These are phyloP conservation scores for Clonostachys rosea DNA, from an alignment of 2,329 filamentous ascomycete genomes.

Conservation along the genomic window DNA sequence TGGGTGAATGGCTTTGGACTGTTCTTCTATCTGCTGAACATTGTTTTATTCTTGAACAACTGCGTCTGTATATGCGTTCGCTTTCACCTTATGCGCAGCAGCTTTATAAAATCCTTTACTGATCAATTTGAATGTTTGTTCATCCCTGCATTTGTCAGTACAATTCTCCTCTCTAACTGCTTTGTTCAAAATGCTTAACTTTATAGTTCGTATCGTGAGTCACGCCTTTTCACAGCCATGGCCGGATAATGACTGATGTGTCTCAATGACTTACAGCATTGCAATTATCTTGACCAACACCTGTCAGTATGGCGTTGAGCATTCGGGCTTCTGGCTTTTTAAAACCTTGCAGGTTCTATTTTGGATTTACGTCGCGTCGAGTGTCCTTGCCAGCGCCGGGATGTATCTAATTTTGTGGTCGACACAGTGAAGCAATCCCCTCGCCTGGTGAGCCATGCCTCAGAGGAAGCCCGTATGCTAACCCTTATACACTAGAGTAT, in stretches of 20 bases:
- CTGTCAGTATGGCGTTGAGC: slow-evolving; percentile 68
- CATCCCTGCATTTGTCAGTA: slow-evolving; percentile 59
- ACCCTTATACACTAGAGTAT: slow-evolving; percentile 27
- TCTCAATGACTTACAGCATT: slow-evolving; percentile 47
- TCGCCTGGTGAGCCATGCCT: not conserved
- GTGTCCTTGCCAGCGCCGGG: slow-evolving; percentile 61
- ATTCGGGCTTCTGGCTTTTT: slow-evolving; percentile 58
- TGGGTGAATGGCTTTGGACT: slow-evolving; percentile 57
- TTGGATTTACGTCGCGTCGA: slow-evolving; percentile 68
- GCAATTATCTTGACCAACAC: slow-evolving; percentile 76
- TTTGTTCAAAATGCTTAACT: slow-evolving; percentile 4
- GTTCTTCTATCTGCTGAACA: slow-evolving; percentile 58
- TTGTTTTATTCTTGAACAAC: slow-evolving; percentile 59
- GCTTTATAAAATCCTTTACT: slow-evolving; percentile 65
- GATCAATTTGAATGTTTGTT: slow-evolving; percentile 79
- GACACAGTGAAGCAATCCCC: slow-evolving; percentile 35
- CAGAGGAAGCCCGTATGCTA: not conserved
- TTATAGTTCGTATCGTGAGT: slow-evolving; percentile 37
- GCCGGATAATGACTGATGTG: slow-evolving; percentile 31
- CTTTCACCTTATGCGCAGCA: slow-evolving; percentile 66
- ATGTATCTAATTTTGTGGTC: slow-evolving; percentile 74
- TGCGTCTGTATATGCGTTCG: slow-evolving; percentile 60
- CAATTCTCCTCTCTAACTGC: not conserved
- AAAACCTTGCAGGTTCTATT: slow-evolving; percentile 60
- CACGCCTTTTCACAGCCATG: slow-evolving; percentile 24